Evolutionary conservation across 1,284 basidiomycete species (phyloP).

Genomic region (Leccinum angustisporum): DNA sequence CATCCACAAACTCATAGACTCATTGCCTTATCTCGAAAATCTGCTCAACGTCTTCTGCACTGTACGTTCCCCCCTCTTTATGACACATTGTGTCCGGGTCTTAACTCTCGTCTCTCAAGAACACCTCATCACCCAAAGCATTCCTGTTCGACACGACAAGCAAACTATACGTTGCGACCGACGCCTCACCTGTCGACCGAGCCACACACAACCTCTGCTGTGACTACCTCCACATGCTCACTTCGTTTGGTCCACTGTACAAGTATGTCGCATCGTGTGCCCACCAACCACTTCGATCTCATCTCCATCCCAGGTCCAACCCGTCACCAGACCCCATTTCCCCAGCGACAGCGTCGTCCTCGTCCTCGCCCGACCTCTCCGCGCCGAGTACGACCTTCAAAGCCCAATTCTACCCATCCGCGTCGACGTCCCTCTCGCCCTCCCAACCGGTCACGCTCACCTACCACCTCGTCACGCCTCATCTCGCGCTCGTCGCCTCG

Average conservation of each 20-base stretch:
- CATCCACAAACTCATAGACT: constrained; percentile 72
- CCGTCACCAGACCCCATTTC: constrained; percentile 21
- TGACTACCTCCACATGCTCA: constrained; percentile 88
- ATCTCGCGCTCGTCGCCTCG: constrained; percentile 79
- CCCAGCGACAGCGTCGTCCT: neutral
- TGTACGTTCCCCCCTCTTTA: constrained; percentile 41
- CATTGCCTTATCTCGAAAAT: constrained; percentile 72
- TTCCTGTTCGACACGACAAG: constrained; percentile 90
- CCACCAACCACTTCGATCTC: neutral
- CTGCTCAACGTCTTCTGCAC: constrained; percentile 81
- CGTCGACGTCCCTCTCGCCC: constrained; percentile 57
- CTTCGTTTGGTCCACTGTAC: constrained; percentile 84
- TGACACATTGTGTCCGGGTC: neutral
- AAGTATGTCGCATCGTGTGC: constrained; percentile 45
- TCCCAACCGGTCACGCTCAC: constrained; percentile 73
- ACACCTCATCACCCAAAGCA: constrained; percentile 88
- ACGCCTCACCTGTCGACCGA: constrained; percentile 89
- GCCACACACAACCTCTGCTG: constrained; percentile 87
- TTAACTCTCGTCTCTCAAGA: constrained; percentile 43
- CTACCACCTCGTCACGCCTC: constrained; percentile 83
- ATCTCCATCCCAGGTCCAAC: constrained; percentile 39
- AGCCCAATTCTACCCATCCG: constrained; percentile 34
- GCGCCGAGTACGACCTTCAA: constrained; percentile 9
- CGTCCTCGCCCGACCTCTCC: constrained; percentile 1
- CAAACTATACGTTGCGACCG: constrained; percentile 88